phyloP scores from a whole-genome alignment of 1,139 yeast species.

The Lodderomyces beijingensis region DNA sequence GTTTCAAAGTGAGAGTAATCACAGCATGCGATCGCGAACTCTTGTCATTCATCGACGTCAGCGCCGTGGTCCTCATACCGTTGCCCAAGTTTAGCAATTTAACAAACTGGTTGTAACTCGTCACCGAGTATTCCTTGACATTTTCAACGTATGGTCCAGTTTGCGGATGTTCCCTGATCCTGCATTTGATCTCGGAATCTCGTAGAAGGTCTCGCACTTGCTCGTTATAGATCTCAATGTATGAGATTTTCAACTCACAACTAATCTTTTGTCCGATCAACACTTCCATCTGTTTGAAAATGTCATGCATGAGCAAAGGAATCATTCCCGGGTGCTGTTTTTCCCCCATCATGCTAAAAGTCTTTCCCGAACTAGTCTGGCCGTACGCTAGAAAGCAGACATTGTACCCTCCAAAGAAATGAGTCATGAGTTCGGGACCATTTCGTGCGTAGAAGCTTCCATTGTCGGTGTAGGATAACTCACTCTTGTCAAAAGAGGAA shows the following conservation, averaged over 20 bases:
- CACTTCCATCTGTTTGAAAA: conserved; percentile 52
- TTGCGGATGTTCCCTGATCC: neutral
- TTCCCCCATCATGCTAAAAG: conserved; percentile 71
- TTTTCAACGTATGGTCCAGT: neutral
- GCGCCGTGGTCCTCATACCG: conserved; percentile 37
- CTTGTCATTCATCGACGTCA: conserved; percentile 72
- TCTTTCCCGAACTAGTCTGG: conserved; percentile 2
- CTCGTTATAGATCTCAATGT: conserved; percentile 83
- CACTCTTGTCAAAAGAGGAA: conserved; percentile 51
- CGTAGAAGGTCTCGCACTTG: conserved; percentile 60
- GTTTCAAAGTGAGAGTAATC: conserved; percentile 61
- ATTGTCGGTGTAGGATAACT: conserved; percentile 43
- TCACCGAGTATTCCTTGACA: neutral
- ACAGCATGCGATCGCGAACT: conserved; percentile 84
- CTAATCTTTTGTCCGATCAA: conserved; percentile 57
- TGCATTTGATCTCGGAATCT: conserved; percentile 48
- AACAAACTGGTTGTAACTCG: too few relatives aligned
- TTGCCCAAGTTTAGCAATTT: neutral
- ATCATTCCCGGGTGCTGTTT: conserved; percentile 54
- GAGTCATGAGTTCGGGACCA: too few relatives aligned
- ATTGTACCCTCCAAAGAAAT: conserved; percentile 73
- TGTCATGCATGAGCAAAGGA: conserved; percentile 66
- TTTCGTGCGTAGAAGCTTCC: conserved; percentile 44
- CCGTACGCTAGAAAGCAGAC: conserved; percentile 60
- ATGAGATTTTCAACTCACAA: conserved; percentile 66